Evolutionary conservation across 768 basidiomycete species (phyloP), one percentile per base, ranked within the genome.

Genomic region (Coprinopsis marcescibilis): DNA sequence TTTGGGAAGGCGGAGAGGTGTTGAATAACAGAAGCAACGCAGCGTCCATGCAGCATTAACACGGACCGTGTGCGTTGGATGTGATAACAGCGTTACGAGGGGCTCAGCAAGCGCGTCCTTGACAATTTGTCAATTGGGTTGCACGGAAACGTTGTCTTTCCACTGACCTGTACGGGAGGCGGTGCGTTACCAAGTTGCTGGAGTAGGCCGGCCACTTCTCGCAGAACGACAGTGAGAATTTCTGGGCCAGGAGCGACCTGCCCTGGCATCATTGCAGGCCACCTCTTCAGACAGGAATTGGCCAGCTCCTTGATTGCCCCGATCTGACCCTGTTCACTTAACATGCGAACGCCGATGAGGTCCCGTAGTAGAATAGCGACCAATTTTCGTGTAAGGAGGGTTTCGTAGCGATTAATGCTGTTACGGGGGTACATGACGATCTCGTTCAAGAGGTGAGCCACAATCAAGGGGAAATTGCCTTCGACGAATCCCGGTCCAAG

Each of bases 271-370:
- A 95, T 78, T 0, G 90, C 85, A 1, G 93, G 92, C 91, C 92
- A 97, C 43, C 89, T 77, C 63, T 88, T 91, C 49, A 96, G 68
- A 60, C 91, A 96, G 3, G 76, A 71, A 27, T 73, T 82, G 0
- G 89, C 82, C 33, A 96, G 68, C 54, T 96, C 94, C 55, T 88
- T 83, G 26, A 96, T 88, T 2, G 94, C 94, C 21, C 73, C 70
- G 37, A 98, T 94, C 64, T 98, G 95, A 0, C 87, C 94, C 59
- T 92, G 89, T 58, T 99, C 95, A 50, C 87, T 87, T 52, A 98
- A 66, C 76, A 96, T 84, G 50, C 94, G 70, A 1, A 87, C 81
- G 2, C 89, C 91, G 35, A 99, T 81, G 21, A 97, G 74, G 55
- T 96, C 90, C 42, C 92, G 73, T 23, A 97, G 65, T 10, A 98